These are phyloP conservation scores for Syzygium oleosum DNA, from an alignment of 345 rosid genomes.

Conservation along the genomic window DNA sequence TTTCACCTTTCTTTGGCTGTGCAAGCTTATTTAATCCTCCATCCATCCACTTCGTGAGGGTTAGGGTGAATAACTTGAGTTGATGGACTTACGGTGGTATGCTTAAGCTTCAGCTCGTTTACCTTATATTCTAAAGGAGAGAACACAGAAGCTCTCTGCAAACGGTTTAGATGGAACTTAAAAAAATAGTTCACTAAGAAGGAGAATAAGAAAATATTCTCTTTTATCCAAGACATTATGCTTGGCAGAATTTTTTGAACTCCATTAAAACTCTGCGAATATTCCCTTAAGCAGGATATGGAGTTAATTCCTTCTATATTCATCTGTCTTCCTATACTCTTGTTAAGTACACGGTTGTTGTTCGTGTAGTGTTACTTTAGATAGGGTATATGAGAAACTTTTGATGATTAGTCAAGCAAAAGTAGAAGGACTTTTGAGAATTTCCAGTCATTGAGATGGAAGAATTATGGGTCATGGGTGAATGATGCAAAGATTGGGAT, in stretches of 20 bases:
- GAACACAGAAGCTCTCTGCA: fast-evolving
- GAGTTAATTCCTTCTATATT: background rate
- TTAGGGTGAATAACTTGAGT: background rate
- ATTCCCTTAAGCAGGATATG: background rate
- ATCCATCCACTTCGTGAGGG: background rate
- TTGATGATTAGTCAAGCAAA: background rate
- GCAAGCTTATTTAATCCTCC: background rate
- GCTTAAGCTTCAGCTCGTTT: background rate
- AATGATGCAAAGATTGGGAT: background rate
- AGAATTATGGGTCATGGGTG: background rate
- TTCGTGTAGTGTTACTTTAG: background rate
- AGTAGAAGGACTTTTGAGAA: background rate
- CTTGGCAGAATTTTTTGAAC: background rate
- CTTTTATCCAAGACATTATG: background rate
- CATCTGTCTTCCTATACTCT: background rate
- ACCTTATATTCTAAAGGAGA: background rate
- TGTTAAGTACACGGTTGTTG: background rate
- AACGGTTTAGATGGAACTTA: background rate
- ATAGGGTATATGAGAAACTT: background rate
- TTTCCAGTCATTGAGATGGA: background rate
- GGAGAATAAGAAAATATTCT: background rate
- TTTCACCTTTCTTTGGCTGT: background rate
- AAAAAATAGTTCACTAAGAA: background rate
- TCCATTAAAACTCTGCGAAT: background rate
- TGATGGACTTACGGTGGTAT: background rate